Evolutionary conservation across 1,284 basidiomycete genomes (phyloP).

Genomic region (Leccinum fallax): DNA sequence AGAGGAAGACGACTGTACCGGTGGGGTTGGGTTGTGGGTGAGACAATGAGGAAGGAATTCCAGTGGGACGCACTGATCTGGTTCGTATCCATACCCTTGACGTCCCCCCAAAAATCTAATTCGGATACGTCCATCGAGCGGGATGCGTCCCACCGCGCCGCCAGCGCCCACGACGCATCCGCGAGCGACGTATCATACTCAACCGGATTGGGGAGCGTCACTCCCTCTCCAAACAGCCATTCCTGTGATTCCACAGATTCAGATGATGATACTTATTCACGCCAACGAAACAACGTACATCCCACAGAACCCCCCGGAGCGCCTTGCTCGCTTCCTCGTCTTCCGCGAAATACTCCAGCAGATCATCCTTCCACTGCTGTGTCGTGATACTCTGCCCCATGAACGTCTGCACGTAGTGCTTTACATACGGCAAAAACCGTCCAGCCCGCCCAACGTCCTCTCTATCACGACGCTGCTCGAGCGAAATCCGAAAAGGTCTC

Average conservation of each 20-base stretch:
- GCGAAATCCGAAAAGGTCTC: background rate
- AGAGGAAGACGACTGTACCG: conserved; percentile 69
- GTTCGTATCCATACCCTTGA: conserved; percentile 53
- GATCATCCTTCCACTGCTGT: conserved; percentile 84
- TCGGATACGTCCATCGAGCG: conserved; percentile 50
- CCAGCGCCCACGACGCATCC: conserved; percentile 69
- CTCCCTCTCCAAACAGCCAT: conserved; percentile 87
- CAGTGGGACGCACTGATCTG: background rate
- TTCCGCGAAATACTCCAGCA: conserved; percentile 77
- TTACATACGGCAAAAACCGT: conserved; percentile 85
- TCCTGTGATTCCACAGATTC: conserved; percentile 37
- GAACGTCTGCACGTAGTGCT: conserved; percentile 80
- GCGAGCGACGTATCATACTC: conserved; percentile 86
- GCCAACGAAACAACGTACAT: conserved; percentile 48
- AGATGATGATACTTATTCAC: background rate
- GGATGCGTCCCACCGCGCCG: conserved; percentile 74
- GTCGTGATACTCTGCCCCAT: conserved; percentile 87
- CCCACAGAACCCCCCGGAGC: conserved; percentile 78
- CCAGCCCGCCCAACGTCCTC: conserved; percentile 82
- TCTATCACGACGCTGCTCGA: conserved; percentile 47
- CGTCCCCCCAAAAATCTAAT: conserved; percentile 57
- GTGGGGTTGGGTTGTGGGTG: background rate
- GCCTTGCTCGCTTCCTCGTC: conserved; percentile 62
- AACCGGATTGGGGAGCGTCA: conserved; percentile 79
- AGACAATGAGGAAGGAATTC: background rate